Evolutionary conservation across 495 filamentous ascomycete genomes (phyloP), one percentile per base, ranked within the genome.

Genomic region (Aspergillus mulundensis): DNA sequence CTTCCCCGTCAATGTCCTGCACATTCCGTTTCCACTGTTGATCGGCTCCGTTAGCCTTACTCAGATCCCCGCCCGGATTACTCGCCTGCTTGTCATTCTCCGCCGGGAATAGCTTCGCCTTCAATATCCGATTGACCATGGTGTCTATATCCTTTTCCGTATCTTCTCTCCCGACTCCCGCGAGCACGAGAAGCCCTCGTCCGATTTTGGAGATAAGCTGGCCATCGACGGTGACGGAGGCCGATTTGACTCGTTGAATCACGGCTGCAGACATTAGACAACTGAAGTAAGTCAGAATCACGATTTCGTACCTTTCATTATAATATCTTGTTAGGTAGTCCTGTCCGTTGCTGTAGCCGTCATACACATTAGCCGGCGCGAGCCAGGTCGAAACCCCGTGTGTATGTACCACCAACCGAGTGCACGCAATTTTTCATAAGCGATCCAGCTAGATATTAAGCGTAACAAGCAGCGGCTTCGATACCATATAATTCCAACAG

Each of bases 161-260:
- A 66, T 99, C 95, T 50, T 90, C 89, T 21, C 90, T 89, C 16
- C 88, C 89, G 18, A 99, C 83, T 25, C 91, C 95, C 23, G 91
- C 91, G 62, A 99, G 86, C 15, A 97, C 91, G 2, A 99, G 78
- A 39, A 99, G 76, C 25, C 95, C 95, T 66, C 86, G 88, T 39
- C 89, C 89, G 62, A 99, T 97, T 1, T 84, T 84, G 1, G 95
- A 97, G 7, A 99, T 83, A 30, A 96, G 69, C 63, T 95, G 78
- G 55, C 87, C 85, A 66, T 97, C 92, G n/a, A 99, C 91, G 10
- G 90, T 95, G 64, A 99, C 95, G n/a, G 95, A 96, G 52, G 95
- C 95, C 18, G 94, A 97, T 50, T 93, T 86, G 53, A 97, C 95
- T 54, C 95, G 81, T 72, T 99, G 95, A 25, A 99, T 80, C 56